These are phyloP conservation scores for Saturnispora sanitii DNA, from an alignment of 805 yeast genomes.

Conservation along the genomic window DNA sequence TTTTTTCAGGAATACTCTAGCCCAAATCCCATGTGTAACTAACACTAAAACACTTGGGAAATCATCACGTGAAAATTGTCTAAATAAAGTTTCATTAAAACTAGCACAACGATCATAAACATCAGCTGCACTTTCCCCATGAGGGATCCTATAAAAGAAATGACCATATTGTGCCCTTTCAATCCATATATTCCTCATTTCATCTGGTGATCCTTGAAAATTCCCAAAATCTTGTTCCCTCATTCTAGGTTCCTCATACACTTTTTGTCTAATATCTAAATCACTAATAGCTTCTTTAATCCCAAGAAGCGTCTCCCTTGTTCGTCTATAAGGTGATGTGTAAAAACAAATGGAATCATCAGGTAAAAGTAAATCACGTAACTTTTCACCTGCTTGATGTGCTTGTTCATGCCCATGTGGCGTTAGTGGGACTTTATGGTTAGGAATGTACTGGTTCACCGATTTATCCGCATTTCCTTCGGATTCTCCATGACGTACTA, in stretches of 20 bases:
- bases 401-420: conserved; percentile 61
- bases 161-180: conserved; percentile 85
- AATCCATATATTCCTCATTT: conserved; percentile 73
- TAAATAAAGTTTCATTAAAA: conserved; percentile 75
- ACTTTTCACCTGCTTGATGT: conserved; percentile 41
- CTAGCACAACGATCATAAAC: conserved; percentile 87
- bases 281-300: conserved; percentile 45
- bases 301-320: conserved; percentile 74
- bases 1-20: conserved; percentile 84
- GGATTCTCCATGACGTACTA: conserved; percentile 88
- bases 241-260: conserved; percentile 82
- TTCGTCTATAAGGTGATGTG: conserved; percentile 79
- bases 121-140: conserved; percentile 94
- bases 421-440: conserved; percentile 72
- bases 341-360: conserved; percentile 61
- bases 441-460: conserved; percentile 69
- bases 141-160: conserved; percentile 81
- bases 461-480: conserved; percentile 83
- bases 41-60: conserved; percentile 77
- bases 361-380: conserved; percentile 27
- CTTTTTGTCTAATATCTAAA: conserved; percentile 37
- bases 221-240: conserved; percentile 95
- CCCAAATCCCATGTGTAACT: conserved; percentile 92
- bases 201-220: conserved; percentile 67
- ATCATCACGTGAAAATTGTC: conserved; percentile 61